Evolutionary conservation across 1,284 basidiomycete genomes (phyloP).

Genomic region (Dichomitus squalens): DNA sequence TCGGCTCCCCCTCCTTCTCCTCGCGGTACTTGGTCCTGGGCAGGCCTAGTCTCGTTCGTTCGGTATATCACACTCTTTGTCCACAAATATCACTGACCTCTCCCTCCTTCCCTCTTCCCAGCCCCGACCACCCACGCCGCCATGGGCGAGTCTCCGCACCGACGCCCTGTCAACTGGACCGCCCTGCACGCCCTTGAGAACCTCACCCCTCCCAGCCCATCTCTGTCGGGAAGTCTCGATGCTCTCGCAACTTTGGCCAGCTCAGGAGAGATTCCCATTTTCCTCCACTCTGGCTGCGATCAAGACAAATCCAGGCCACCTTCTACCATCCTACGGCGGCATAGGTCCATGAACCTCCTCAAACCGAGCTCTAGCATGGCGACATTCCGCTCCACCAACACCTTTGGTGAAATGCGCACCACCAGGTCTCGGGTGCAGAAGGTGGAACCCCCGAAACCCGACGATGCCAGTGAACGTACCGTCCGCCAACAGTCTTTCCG

Average conservation of each 20-base stretch:
- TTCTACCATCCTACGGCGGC: neutral
- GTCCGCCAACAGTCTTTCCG: neutral
- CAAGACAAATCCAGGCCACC: neutral
- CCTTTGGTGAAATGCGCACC: constrained; percentile 25
- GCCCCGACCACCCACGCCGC: too few species aligned
- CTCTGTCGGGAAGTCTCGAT: constrained; percentile 48
- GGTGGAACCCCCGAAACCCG: neutral
- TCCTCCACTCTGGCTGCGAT: constrained; percentile 40
- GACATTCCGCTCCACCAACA: constrained; percentile 28
- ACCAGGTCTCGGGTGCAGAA: neutral
- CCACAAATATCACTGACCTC: too few species aligned
- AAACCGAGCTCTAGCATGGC: constrained; percentile 22
- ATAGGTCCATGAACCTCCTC: neutral
- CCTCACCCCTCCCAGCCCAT: constrained; percentile 45
- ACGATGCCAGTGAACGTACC: constrained; percentile 15
- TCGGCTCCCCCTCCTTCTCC: too few species aligned
- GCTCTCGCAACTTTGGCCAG: constrained; percentile 42
- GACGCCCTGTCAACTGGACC: constrained; percentile 30
- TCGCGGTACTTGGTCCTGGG: too few species aligned
- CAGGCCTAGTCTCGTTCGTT: too few species aligned
- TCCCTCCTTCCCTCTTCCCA: too few species aligned
- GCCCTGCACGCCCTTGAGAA: constrained; percentile 44
- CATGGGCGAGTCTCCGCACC: neutral
- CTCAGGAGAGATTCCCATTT: constrained; percentile 57
- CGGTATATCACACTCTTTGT: too few species aligned